Conservation (phyloP, 1,139 yeast genomes). For the Taphrina communis region DNA sequence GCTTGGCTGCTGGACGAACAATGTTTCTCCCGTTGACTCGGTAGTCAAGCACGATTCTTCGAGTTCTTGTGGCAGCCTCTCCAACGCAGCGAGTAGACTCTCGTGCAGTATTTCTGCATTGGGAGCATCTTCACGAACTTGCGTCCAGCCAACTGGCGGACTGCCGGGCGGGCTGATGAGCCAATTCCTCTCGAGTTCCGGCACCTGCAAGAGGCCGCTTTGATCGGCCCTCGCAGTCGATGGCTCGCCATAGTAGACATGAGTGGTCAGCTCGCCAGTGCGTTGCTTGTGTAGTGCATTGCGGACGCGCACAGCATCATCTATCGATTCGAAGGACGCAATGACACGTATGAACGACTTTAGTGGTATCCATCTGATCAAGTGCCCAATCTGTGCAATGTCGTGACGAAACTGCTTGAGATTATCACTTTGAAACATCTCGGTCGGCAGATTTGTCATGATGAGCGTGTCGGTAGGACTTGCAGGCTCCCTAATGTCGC, state of each 20-base stretch:
- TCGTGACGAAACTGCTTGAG: conserved; percentile 7
- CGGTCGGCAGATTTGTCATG: conserved; percentile 31
- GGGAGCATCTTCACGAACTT: conserved; percentile 53
- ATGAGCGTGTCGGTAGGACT: conserved; percentile 35
- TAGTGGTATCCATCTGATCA: conserved; percentile 51
- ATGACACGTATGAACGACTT: conserved; percentile 53
- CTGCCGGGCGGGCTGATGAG: conserved; percentile 57
- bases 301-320: conserved; percentile 48
- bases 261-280: conserved; percentile 2
- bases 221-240: conserved; percentile 41
- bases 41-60: neutral
- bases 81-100: conserved; percentile 25
- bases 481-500: conserved; percentile 25
- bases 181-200: conserved; percentile 54
- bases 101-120: conserved; percentile 40
- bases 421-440: conserved; percentile 2
- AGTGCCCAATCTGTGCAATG: conserved; percentile 1
- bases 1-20: no score
- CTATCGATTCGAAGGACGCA: conserved; percentile 50
- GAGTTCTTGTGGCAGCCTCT: conserved; percentile 8
- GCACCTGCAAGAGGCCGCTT: conserved; percentile 49
- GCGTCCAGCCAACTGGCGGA: conserved; percentile 56
- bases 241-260: conserved; percentile 43
- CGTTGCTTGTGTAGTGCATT: conserved; percentile 34
- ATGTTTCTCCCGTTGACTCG: neutral